These are phyloP conservation scores for Drechmeria coniospora DNA, from an alignment of 2,329 filamentous ascomycete species.

Conservation along the genomic window DNA sequence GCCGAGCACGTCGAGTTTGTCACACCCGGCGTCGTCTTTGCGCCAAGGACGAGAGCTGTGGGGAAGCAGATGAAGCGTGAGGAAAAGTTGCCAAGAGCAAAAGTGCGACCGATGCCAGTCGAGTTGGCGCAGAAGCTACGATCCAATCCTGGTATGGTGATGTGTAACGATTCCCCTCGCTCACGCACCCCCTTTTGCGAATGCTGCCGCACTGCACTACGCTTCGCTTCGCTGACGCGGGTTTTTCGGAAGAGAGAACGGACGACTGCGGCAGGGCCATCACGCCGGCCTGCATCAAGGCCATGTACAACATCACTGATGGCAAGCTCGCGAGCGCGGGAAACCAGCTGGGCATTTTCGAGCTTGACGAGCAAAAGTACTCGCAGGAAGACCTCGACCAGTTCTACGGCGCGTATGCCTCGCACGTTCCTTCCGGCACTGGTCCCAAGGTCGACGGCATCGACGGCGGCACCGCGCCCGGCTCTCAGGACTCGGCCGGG, in stretches of 20 bases:
- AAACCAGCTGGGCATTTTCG: constrained; percentile 37
- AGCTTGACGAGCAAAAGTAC: constrained; percentile 35
- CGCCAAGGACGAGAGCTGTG: background rate
- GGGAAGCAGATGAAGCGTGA: constrained; percentile 1
- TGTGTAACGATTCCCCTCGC: no score
- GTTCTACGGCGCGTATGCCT: constrained; percentile 29
- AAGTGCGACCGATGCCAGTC: no score
- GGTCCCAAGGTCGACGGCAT: constrained; percentile 30
- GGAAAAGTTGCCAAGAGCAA: no score
- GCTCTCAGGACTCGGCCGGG: constrained; percentile 10
- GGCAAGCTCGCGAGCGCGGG: constrained; percentile 17
- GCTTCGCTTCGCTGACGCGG: no score
- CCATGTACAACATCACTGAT: constrained; percentile 28
- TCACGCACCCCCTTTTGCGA: no score
- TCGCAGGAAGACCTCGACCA: constrained; percentile 30
- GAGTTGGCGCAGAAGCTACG: no score
- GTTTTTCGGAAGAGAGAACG: constrained; percentile 2
- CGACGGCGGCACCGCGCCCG: constrained; percentile 29
- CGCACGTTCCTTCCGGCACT: constrained; percentile 22
- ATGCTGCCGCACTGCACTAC: no score
- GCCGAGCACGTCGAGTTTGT: constrained; percentile 24
- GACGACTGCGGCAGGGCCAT: constrained; percentile 34
- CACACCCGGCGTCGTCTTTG: constrained; percentile 18
- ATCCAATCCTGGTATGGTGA: no score
- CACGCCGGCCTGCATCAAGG: constrained; percentile 38